Conservation (phyloP, 1,284 basidiomycete species). For the Hemileia vastatrix region DNA sequence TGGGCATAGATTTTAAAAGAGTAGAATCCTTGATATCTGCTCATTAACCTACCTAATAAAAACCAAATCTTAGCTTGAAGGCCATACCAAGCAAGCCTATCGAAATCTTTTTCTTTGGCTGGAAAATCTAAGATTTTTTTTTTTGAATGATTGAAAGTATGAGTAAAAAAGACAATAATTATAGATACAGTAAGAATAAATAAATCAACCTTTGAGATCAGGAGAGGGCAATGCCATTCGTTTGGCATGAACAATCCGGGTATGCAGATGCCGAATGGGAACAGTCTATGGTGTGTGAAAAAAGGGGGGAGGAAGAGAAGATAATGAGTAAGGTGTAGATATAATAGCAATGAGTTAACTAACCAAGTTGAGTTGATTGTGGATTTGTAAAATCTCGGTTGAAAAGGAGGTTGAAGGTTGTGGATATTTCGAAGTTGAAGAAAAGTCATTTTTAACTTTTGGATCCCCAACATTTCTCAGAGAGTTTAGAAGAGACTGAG, state of each 20-base stretch:
- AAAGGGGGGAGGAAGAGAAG: neutral
- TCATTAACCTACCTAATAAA: conserved; percentile 10
- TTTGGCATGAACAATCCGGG: conserved; percentile 5
- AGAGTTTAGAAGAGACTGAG: no score
- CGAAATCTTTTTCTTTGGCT: conserved; percentile 1
- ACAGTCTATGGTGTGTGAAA: conserved; percentile 2
- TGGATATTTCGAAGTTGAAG: no score
- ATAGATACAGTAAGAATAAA: neutral
- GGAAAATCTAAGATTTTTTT: neutral
- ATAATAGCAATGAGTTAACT: neutral
- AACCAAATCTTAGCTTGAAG: conserved; percentile 21
- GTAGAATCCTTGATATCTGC: no score
- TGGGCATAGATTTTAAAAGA: no score
- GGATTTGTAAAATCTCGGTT: no score
- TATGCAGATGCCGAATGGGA: conserved; percentile 10
- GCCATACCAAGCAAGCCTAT: conserved; percentile 21
- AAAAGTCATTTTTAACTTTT: no score
- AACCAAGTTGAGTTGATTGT: no score
- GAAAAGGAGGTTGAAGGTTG: no score
- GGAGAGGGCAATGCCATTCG: conserved; percentile 5
- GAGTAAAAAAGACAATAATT: neutral
- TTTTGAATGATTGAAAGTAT: neutral
- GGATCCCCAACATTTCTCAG: no score
- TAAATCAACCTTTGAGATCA: neutral
- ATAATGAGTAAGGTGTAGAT: neutral